Evolutionary conservation across 371 early-diverging fungal genomes (phyloP), one percentile per base, ranked within the genome.

Genomic region (Conidiobolus coronatus): DNA sequence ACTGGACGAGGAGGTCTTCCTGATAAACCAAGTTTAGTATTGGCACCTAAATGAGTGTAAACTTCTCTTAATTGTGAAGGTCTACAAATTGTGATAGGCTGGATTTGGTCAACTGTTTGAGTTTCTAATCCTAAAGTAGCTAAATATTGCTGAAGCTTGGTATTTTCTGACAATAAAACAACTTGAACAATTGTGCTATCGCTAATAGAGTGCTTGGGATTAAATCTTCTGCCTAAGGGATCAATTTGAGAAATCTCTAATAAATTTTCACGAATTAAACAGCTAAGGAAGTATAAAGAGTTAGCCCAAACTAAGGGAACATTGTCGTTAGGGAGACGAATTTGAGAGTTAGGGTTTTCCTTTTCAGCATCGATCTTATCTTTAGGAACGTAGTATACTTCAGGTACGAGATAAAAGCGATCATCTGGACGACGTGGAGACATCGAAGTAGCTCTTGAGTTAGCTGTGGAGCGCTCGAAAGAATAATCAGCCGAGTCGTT

Each of bases 251-350:
- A 75, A 1, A 77, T 71, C 6, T 75, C 71, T 40, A 89, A 54
- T 4, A 84, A 57, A 36, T 77, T 71, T 42, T 89, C 86, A 36
- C 74, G 62, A n/a, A 89, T 69, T 47, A 89, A 55, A 37, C 67
- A 64, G 15, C 86, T 85, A 22, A 86, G 68, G 37, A 81, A 70
- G 52, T 77, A 83, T 11, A 89, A 68, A 1, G 81, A 80, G 45
- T 86, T 78, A 4, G 89, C 84, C 89, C 89, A 89, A 0, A 86
- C 89, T 17, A 89, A 61, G 1, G 89, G 89, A 0, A 86, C 66
- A 52, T 89, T 89, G 50, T 85, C 85, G 51, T 83, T 83, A 4
- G 89, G 79, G 19, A 77, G 56, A 38, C 89, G 71, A n/a, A 66
- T 65, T 53, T 83, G 85, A 0, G 79, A 70, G 18, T 79, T 73